A percentile compares a stretch with the other conserved stretches of the same genome.
Evolutionary conservation across 2,329 filamentous ascomycete species (phyloP).

Genomic region (Hypoxylon sp.): DNA sequence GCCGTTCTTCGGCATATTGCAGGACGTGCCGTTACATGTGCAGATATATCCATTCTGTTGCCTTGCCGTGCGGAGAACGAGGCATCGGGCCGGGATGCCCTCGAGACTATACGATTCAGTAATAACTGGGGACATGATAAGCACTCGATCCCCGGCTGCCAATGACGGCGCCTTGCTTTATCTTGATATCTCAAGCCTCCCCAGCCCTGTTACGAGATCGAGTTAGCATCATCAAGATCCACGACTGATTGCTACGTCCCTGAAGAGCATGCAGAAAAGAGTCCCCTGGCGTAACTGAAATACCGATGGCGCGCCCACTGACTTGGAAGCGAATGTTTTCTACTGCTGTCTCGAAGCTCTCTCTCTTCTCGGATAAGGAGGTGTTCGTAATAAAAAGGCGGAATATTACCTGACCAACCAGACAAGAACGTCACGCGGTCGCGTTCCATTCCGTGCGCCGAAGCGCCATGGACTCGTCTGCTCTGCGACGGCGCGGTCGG

Average conservation of each 20-base stretch:
- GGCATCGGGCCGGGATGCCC: conserved; percentile 7
- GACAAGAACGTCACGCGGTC: background rate
- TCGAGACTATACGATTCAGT: conserved; percentile 3
- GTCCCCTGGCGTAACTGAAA: background rate
- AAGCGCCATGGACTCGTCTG: conserved; percentile 22
- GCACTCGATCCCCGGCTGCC: conserved; percentile 17
- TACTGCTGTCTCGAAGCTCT: background rate
- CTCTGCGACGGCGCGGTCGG: conserved; percentile 25
- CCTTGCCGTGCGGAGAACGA: conserved; percentile 13
- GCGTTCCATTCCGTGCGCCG: background rate
- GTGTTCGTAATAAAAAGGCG: background rate
- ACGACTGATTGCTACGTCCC: conserved; percentile 1
- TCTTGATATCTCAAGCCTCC: conserved; percentile 16
- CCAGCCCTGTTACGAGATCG: conserved; percentile 24
- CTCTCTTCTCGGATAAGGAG: background rate
- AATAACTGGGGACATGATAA: conserved; percentile 32
- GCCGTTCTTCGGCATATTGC: background rate
- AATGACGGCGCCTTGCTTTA: conserved; percentile 26
- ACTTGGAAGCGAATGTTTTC: background rate
- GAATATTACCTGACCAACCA: background rate
- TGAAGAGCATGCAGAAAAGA: background rate
- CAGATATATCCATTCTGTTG: background rate
- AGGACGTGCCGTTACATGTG: background rate
- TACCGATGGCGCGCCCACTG: conserved; percentile 3
- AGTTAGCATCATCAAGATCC: conserved; percentile 17